Base-by-base conservation (phyloP, 257 asterid genomes). In the Catharanthus roseus region DNA sequence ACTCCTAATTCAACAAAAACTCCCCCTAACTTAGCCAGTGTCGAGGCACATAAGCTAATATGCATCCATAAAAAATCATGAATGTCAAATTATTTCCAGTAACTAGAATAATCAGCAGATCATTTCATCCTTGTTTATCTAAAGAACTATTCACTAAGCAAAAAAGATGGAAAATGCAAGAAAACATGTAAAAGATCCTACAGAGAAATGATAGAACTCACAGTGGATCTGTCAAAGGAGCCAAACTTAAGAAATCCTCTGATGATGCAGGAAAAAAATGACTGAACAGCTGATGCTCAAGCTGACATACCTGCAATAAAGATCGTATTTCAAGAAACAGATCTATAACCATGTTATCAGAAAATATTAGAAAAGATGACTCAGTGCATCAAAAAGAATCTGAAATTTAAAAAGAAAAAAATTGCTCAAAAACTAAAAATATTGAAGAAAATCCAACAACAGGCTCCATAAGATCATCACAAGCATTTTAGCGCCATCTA, bases 251-350 rank as follows among this genome's bases (percentile, higher is more conserved):
- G 73, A 88, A 82, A 83, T 95, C 97, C 88, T 86, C 96, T 1
- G 97, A 90, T n/a, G 99, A 95, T 71, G 89, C 90, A 45, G 99
- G 99, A 78, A 95, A 95, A 89, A 95, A 95, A 82, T 91, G 83
- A 73, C 85, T 88, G 82, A 95, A 91, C 47, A 95, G 97, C 80
- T 91, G 97, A 79, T 91, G 90, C 83, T 95, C 99, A 77, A 87
- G 93, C 80, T 87, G 97, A 74, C 97, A 91, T 69, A 84, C 96
- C 99, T 95, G 95, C 82, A 83, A 79, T 65, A 71, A 38, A 77
- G 58, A 67, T 33, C 28, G 41, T 42, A 51, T 53, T 54, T 23
- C 44, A 13, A 31, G 29, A 50, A 49, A 26, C 18, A 70, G 44
- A 61, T 60, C 54, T 72, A 39, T 13, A 56, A 15, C 54, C 2